Conservation (phyloP, 208 protist species). For the Wallacemonas sp. region DNA sequence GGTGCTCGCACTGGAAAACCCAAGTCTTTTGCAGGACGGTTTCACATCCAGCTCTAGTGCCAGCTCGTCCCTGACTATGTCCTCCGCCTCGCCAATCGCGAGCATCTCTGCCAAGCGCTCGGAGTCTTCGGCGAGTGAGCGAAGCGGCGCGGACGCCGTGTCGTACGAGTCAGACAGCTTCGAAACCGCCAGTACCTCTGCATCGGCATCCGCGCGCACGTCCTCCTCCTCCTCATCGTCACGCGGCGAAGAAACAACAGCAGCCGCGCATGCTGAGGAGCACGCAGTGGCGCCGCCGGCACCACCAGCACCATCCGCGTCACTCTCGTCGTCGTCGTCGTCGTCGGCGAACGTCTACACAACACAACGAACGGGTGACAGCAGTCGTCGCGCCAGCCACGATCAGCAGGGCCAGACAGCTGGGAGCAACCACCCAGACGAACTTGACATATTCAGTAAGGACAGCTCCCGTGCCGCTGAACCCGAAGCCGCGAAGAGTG, state of each 20-base stretch:
- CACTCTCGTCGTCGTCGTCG: slow-evolving; percentile 9
- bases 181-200: neutral
- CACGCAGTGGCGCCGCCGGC: slow-evolving; percentile 6
- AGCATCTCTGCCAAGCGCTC: neutral
- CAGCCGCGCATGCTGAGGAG: neutral
- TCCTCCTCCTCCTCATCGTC: neutral
- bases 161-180: slow-evolving; percentile 7
- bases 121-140: neutral
- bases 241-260: neutral
- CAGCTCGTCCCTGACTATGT: neutral
- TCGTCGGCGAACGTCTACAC: slow-evolving; percentile 3
- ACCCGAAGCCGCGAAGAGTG: too few relatives aligned
- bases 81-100: neutral
- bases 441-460: too few relatives aligned
- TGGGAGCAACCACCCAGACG: too few relatives aligned
- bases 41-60: neutral
- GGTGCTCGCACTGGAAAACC: slow-evolving; percentile 7
- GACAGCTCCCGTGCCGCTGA: too few relatives aligned
- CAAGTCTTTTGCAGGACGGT: slow-evolving; percentile 3
- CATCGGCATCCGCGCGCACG: neutral
- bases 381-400: too few relatives aligned
- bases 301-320: slow-evolving; percentile 11
- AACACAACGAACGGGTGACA: neutral
- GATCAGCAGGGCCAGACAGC: too few relatives aligned
- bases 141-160: neutral